Conservation (phyloP, 257 asterid species). For the Solanum chaucha region DNA sequence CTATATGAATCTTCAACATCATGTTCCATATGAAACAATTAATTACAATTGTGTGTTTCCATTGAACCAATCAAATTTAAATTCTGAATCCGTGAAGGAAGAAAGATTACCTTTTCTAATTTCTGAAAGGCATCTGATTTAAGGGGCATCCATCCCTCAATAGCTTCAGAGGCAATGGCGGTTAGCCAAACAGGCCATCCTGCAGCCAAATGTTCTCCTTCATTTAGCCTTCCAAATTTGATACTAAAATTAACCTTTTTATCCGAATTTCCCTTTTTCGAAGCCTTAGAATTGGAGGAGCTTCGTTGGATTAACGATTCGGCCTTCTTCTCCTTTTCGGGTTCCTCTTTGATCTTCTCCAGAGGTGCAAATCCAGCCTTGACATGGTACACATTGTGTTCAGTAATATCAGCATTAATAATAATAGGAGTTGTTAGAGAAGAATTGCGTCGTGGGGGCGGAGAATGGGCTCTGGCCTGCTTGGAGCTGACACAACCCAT, state of each 20-base stretch:
- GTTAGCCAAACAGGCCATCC: constrained; percentile 90
- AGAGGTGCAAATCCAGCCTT: constrained; percentile 30
- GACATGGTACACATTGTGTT: constrained; percentile 9
- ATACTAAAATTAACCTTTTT: constrained; percentile 41
- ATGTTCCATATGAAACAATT: not conserved
- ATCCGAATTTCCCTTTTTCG: constrained; percentile 21
- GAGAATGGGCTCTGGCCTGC: constrained; percentile 27
- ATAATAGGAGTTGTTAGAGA: not conserved
- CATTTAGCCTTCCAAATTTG: constrained; percentile 58
- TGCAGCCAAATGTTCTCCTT: constrained; percentile 50
- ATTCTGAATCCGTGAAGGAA: not conserved
- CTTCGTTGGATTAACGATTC: not conserved
- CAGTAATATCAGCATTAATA: not conserved
- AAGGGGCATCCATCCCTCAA: constrained; percentile 70
- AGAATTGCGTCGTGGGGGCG: not conserved
- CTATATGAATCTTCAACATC: not conserved
- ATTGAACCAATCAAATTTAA: not conserved
- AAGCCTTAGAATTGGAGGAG: constrained; percentile 20
- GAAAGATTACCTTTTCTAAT: constrained; percentile 48
- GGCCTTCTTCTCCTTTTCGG: constrained; percentile 51
- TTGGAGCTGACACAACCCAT: constrained; percentile 95
- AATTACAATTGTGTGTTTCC: not conserved
- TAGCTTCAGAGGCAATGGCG: constrained; percentile 69
- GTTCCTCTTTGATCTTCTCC: constrained; percentile 80
- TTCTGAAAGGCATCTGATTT: constrained; percentile 54